A percentile compares a stretch with the other conserved stretches of the same genome.
phyloP scores from a whole-genome alignment of 2,329 filamentous ascomycete genomes.

The Fusarium pininemorale region DNA sequence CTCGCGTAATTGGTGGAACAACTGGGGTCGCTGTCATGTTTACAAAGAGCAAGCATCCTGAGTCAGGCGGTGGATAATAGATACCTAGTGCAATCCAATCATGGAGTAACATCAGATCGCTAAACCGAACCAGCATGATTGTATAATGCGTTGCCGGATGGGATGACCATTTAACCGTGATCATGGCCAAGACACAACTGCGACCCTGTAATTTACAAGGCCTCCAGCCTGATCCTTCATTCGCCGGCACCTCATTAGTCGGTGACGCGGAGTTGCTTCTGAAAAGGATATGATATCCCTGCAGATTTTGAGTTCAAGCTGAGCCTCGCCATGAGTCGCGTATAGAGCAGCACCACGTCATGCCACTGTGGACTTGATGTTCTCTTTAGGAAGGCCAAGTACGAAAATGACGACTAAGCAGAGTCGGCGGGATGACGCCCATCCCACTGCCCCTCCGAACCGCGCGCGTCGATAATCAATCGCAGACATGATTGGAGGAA shows the following conservation, averaged over 20 bases:
- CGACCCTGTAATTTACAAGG: too few relatives aligned
- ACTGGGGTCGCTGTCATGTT: neutral
- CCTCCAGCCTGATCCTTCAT: too few relatives aligned
- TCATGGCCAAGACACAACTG: too few relatives aligned
- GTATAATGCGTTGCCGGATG: too few relatives aligned
- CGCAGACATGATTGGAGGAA: neutral
- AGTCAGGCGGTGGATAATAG: neutral
- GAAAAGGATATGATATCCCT: neutral
- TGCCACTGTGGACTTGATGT: too few relatives aligned
- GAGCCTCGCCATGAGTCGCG: neutral
- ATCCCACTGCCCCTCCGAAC: neutral
- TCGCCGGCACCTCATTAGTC: too few relatives aligned
- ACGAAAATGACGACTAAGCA: neutral
- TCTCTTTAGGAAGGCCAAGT: neutral
- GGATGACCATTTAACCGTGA: too few relatives aligned
- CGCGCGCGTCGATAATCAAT: neutral
- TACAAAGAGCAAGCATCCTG: neutral
- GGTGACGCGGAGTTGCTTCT: too few relatives aligned
- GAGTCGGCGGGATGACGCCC: neutral
- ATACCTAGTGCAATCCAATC: neutral
- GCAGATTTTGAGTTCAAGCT: neutral
- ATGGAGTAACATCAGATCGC: neutral
- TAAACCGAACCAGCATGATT: neutral
- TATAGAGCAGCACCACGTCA: too few relatives aligned
- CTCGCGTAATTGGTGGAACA: neutral